Percentiles rank a stretch among this genome's conserved stretches.
phyloP scores from a whole-genome alignment of 768 basidiomycete species.

The Tubosaeta sp. region DNA sequence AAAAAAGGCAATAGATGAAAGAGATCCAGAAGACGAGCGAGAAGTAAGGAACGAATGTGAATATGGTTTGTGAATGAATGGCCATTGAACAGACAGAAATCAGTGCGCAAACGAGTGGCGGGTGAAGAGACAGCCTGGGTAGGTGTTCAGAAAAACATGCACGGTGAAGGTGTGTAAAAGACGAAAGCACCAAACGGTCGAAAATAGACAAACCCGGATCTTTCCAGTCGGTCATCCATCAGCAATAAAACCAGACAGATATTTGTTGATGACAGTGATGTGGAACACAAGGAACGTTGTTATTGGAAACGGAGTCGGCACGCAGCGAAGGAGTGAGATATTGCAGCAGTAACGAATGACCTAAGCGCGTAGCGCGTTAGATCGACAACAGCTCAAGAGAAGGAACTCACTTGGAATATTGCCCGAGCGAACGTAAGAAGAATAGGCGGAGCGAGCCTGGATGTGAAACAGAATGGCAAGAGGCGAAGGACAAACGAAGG shows the following conservation, averaged over 20 bases:
- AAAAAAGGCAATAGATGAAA: slow-evolving; percentile 1
- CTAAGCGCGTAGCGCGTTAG: slow-evolving; percentile 1
- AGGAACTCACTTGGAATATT: slow-evolving; percentile 13
- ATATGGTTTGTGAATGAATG: background rate
- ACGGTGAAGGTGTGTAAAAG: background rate
- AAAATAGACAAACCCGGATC: background rate
- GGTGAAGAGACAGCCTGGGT: background rate
- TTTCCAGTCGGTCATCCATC: background rate
- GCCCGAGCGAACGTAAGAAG: slow-evolving; percentile 8
- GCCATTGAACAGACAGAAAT: background rate
- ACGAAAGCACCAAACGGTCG: background rate
- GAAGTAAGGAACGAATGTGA: background rate
- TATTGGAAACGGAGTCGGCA: background rate
- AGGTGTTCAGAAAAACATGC: background rate
- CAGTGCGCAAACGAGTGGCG: slow-evolving; percentile 1
- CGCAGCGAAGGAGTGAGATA: slow-evolving; percentile 1
- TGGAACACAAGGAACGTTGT: slow-evolving; percentile 4
- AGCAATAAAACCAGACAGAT: background rate
- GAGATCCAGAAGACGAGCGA: background rate
- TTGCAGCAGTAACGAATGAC: background rate
- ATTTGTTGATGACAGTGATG: background rate
- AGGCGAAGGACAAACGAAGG: background rate
- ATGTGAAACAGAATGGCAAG: background rate
- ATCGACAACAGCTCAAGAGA: background rate
- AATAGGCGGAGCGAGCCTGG: background rate